Percentiles rank a stretch among this genome's conserved stretches.
Evolutionary conservation across 1,139 yeast species (phyloP).

Genomic region (Pneumocystis sp.): DNA sequence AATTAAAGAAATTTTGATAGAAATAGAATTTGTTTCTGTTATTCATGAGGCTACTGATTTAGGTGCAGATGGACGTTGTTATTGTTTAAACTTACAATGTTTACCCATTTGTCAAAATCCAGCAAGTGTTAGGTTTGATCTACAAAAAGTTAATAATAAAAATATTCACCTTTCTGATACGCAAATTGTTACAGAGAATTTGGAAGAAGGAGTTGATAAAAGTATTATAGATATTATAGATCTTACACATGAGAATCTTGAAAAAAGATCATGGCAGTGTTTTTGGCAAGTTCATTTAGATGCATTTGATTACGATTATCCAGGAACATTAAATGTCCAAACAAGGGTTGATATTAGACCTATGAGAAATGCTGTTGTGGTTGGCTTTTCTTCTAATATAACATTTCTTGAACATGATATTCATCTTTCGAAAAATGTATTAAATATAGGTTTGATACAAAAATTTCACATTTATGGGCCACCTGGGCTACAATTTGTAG

Average conservation of each 20-base stretch:
- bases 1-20: neutral
- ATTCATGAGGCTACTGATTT: neutral
- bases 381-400: neutral
- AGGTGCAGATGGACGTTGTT: neutral
- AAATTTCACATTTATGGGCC: neutral
- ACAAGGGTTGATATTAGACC: neutral
- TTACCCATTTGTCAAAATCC: neutral
- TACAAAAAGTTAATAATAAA: neutral
- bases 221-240: neutral
- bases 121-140: neutral
- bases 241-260: neutral
- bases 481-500: neutral
- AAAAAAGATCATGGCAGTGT: neutral
- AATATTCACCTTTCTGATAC: neutral
- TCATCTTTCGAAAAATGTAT: neutral
- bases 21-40: neutral
- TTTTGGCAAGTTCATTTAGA: neutral
- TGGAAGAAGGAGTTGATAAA: neutral
- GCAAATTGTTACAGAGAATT: neutral
- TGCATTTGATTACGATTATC: neutral
- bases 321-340: neutral
- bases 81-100: neutral
- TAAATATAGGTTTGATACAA: neutral
- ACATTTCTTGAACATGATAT: neutral
- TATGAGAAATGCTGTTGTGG: neutral